Evolutionary conservation across 2,329 filamentous ascomycete species (phyloP).

Genomic region (Curvularia sp.): DNA sequence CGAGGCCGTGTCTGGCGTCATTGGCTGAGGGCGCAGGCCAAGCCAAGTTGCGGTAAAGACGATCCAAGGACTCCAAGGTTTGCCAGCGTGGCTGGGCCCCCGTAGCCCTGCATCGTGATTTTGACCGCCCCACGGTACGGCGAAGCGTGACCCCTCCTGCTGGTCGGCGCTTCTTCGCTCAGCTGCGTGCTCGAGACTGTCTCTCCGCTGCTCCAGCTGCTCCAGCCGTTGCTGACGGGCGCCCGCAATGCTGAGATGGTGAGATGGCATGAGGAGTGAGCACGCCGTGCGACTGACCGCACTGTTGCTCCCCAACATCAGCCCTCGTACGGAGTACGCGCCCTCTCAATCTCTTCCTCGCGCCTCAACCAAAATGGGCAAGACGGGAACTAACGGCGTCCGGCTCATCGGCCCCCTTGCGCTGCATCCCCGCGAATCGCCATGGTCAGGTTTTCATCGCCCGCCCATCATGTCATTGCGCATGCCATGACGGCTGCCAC

Average conservation of each 20-base stretch:
- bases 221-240: conserved; percentile 2
- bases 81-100: conserved; percentile 26
- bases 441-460: conserved; percentile 1
- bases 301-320: conserved; percentile 3
- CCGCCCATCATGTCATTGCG: conserved; percentile 8
- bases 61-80: conserved; percentile 15
- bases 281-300: conserved; percentile 2
- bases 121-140: conserved; percentile 12
- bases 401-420: conserved; percentile 9
- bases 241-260: not conserved
- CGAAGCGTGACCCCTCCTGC: conserved; percentile 6
- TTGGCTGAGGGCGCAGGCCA: conserved; percentile 19
- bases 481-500: conserved; percentile 3
- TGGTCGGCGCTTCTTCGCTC: conserved; percentile 9
- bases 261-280: conserved; percentile 25
- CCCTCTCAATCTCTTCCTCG: not conserved
- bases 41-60: conserved; percentile 17
- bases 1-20: conserved; percentile 24
- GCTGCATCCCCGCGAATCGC: conserved; percentile 5
- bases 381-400: conserved; percentile 10
- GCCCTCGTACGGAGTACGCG: too few relatives aligned
- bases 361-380: conserved; percentile 9
- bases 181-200: not conserved
- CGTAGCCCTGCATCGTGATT: conserved; percentile 25
- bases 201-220: not conserved